Evolutionary conservation across 2,329 filamentous ascomycete species (phyloP).

Genomic region (Aspergillus phoenicis): DNA sequence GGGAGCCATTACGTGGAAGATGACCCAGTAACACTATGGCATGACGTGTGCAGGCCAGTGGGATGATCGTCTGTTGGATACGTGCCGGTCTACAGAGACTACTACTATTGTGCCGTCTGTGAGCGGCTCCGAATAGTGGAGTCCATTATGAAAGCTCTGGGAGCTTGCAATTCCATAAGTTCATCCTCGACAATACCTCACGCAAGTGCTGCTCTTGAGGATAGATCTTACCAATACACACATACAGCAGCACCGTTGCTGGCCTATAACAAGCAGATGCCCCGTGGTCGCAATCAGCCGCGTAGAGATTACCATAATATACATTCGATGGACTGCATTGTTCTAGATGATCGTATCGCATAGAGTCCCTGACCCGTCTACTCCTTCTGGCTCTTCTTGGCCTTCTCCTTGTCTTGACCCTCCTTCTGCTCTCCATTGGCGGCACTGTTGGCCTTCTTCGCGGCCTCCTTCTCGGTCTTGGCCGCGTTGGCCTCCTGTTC

Average conservation of each 20-base stretch:
- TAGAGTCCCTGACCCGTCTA: constrained; percentile 21
- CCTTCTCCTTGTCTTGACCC: constrained; percentile 60
- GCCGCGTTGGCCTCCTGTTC: constrained; percentile 67
- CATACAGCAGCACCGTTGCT: background rate
- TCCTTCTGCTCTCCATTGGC: constrained; percentile 58
- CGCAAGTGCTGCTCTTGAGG: background rate
- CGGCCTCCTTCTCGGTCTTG: constrained; percentile 63
- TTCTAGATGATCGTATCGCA: constrained; percentile 33
- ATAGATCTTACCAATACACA: background rate
- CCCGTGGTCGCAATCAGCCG: background rate
- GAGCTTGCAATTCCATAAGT: background rate
- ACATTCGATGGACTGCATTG: constrained; percentile 30
- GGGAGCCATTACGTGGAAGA: background rate
- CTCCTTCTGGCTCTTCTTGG: constrained; percentile 49
- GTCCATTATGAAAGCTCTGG: background rate
- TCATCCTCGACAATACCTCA: background rate
- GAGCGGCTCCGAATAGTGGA: background rate
- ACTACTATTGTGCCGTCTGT: background rate
- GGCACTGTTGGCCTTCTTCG: constrained; percentile 54
- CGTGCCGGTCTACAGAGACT: too few species aligned
- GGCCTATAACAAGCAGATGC: background rate
- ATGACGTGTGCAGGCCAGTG: background rate
- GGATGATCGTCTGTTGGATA: too few species aligned
- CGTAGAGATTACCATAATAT: constrained; percentile 22
- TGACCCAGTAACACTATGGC: background rate